A percentile compares a stretch with the other conserved stretches of the same genome.
phyloP scores from a whole-genome alignment of 331 rosid species.

The Prunus yedoensis region DNA sequence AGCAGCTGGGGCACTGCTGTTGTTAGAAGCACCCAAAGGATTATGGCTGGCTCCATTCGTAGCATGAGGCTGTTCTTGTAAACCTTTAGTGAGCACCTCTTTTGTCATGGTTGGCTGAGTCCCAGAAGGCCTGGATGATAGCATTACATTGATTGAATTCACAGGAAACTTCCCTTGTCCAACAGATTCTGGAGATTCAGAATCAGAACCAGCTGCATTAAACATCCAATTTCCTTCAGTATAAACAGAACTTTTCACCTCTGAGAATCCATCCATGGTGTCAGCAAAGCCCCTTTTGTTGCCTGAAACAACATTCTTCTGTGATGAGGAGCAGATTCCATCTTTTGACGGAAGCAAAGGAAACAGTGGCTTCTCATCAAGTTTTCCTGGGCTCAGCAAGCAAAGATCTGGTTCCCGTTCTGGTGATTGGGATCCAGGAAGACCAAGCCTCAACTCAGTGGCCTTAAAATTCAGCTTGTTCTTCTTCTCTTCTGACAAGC shows the following conservation, averaged over 20 bases:
- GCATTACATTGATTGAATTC: conserved; percentile 49
- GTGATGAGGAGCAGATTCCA: conserved; percentile 48
- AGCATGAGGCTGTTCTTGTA: conserved; percentile 62
- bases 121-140: conserved; percentile 66
- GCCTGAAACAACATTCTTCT: conserved; percentile 41
- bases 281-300: too few species aligned
- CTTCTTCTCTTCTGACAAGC: conserved; percentile 55
- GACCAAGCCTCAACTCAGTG: conserved; percentile 84
- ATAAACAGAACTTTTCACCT: conserved; percentile 39
- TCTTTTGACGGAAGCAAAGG: conserved; percentile 79
- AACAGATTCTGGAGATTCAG: conserved; percentile 35
- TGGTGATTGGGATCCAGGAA: conserved; percentile 86
- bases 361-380: conserved; percentile 75
- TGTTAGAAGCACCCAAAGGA: conserved; percentile 44
- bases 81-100: conserved; percentile 52
- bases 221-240: conserved; percentile 40
- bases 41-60: conserved; percentile 48
- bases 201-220: conserved; percentile 32
- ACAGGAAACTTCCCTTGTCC: conserved; percentile 66
- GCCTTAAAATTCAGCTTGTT: conserved; percentile 71
- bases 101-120: conserved; percentile 49
- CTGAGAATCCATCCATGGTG: conserved; percentile 52
- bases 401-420: conserved; percentile 47
- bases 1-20: conserved; percentile 68
- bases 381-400: conserved; percentile 41